A percentile compares a stretch with the other conserved stretches of the same genome.
phyloP scores from a whole-genome alignment of 176 grass and related monocot species.

The Carex kokanica region DNA sequence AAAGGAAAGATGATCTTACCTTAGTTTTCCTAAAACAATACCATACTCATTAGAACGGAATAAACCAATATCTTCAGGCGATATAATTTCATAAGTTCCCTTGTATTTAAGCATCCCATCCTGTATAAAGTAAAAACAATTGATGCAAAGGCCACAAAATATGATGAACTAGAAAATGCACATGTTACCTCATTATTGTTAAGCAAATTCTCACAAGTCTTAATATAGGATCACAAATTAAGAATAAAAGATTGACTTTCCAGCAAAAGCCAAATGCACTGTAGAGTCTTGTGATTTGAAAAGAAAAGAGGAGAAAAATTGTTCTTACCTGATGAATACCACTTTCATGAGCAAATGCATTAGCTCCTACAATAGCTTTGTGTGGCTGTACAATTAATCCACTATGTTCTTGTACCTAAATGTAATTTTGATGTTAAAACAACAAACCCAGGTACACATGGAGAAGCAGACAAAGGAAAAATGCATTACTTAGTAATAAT shows the following conservation, averaged over 20 bases:
- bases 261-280: not conserved
- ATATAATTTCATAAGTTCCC: constrained; percentile 98
- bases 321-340: constrained; percentile 89
- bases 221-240: not conserved
- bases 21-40: constrained; percentile 97
- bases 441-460: constrained; percentile 2
- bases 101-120: constrained; percentile 99
- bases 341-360: constrained; percentile 99
- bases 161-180: not conserved
- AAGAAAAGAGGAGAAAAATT: constrained; percentile 2
- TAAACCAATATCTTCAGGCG: constrained; percentile 92
- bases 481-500: not conserved
- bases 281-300: not conserved
- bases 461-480: constrained; percentile 8
- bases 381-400: constrained; percentile 87
- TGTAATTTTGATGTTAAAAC: not conserved
- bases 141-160: not conserved
- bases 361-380: constrained; percentile 99
- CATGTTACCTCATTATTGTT: not conserved
- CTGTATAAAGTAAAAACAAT: constrained; percentile 32
- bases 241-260: not conserved
- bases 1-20: constrained; percentile 38
- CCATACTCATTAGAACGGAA: constrained; percentile 81
- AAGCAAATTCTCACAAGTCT: not conserved
- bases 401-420: constrained; percentile 97